Conservation (phyloP, 108 stramenopile species). For the Stephanodiscus triporus region DNA sequence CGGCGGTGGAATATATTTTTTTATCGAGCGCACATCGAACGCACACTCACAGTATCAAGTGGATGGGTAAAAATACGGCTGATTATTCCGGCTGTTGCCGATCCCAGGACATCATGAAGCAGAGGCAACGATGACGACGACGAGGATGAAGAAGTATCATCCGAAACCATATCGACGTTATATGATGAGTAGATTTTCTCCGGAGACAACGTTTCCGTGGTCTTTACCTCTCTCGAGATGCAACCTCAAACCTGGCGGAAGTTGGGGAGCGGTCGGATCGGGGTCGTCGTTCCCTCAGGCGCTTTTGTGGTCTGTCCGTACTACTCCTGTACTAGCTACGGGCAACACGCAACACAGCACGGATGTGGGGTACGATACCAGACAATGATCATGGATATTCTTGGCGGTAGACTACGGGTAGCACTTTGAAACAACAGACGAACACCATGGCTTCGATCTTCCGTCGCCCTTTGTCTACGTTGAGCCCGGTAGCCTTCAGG, state of each 20-base stretch:
- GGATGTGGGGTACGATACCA: background rate
- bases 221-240: too few species aligned
- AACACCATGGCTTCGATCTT: conserved; percentile 14
- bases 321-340: too few species aligned
- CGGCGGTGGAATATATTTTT: background rate
- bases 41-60: conserved; percentile 62
- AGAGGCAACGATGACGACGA: conserved; percentile 10
- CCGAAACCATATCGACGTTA: conserved; percentile 4
- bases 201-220: too few species aligned
- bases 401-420: background rate
- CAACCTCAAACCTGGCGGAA: too few species aligned
- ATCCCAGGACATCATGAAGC: conserved; percentile 62
- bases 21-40: background rate
- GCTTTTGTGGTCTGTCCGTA: too few species aligned
- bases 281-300: too few species aligned
- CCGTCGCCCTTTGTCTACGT: conserved; percentile 41
- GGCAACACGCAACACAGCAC: too few species aligned
- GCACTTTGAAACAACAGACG: background rate
- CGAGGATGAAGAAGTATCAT: background rate
- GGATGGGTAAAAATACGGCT: conserved; percentile 78
- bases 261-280: too few species aligned
- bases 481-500: conserved; percentile 17
- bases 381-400: background rate
- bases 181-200: too few species aligned
- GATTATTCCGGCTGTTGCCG: conserved; percentile 78